Evolutionary conservation across 2,329 filamentous ascomycete species (phyloP).

Genomic region (Coleophoma cylindrospora): DNA sequence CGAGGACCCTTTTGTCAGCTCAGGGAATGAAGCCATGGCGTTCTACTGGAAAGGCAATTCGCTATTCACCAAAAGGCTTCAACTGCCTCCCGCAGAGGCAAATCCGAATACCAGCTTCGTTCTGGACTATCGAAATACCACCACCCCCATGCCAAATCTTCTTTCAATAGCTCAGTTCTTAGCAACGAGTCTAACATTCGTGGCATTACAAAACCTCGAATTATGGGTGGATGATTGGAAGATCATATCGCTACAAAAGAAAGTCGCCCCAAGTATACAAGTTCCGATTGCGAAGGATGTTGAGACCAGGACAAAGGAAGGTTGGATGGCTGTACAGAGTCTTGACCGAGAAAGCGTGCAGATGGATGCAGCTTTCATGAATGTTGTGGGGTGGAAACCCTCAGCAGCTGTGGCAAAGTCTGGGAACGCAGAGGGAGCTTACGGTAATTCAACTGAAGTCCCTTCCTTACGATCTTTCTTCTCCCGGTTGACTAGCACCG

Average conservation of each 20-base stretch:
- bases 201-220: conserved; percentile 81
- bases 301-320: conserved; percentile 77
- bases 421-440: conserved; percentile 24
- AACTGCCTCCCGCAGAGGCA: conserved; percentile 61
- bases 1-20: conserved; percentile 95
- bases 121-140: conserved; percentile 85
- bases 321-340: conserved; percentile 78
- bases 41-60: conserved; percentile 99
- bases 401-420: conserved; percentile 36
- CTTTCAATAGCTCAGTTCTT: conserved; percentile 87
- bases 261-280: conserved; percentile 70
- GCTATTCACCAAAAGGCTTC: conserved; percentile 83
- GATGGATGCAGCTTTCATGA: conserved; percentile 88
- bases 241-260: conserved; percentile 75
- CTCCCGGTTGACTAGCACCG: conserved; percentile 62
- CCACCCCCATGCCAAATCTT: conserved; percentile 80
- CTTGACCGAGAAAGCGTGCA: conserved; percentile 85
- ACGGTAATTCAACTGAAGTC: conserved; percentile 43
- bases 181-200: conserved; percentile 92
- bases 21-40: conserved; percentile 88
- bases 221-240: conserved; percentile 87
- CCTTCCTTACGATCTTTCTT: conserved; percentile 76
- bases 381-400: conserved; percentile 78
- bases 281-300: conserved; percentile 74
- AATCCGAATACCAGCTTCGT: conserved; percentile 83